phyloP scores from a whole-genome alignment of 331 rosid genomes.

The Quercus lobata region DNA sequence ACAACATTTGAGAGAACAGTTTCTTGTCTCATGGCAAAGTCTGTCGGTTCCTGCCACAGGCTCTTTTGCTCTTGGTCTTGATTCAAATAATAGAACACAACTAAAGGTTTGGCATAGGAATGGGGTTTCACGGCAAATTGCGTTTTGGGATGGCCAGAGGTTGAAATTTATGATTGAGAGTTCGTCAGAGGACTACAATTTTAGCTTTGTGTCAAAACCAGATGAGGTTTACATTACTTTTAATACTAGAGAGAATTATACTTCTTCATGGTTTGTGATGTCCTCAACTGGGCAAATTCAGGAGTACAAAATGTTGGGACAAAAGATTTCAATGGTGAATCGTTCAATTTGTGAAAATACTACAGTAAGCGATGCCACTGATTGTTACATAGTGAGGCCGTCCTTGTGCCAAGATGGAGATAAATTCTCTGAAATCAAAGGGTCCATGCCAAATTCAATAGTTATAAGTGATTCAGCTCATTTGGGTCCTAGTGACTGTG shows the following conservation, averaged over 20 bases:
- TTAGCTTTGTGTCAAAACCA: not conserved
- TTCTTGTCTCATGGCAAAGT: slow-evolving; percentile 8
- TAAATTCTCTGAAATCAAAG: slow-evolving; percentile 8
- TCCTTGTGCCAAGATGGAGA: slow-evolving; percentile 2
- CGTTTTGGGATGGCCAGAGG: not conserved
- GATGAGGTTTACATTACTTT: slow-evolving; percentile 1
- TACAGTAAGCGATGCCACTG: not conserved
- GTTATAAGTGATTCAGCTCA: not conserved
- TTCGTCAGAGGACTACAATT: not conserved
- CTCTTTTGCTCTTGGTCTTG: not conserved
- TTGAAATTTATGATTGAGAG: not conserved
- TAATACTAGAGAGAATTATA: not conserved
- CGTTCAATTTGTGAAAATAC: not conserved
- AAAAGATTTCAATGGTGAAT: not conserved
- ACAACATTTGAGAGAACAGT: not conserved
- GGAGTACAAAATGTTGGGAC: slow-evolving; percentile 6
- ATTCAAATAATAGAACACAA: too few relatives aligned
- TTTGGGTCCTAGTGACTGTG: slow-evolving; percentile 8
- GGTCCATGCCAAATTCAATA: not conserved
- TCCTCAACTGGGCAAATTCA: slow-evolving; percentile 3
- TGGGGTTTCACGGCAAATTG: not conserved
- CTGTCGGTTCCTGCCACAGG: slow-evolving; percentile 1
- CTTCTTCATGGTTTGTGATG: slow-evolving; percentile 7
- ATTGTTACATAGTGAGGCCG: not conserved
- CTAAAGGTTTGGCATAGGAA: not conserved